A percentile compares a stretch with the other conserved stretches of the same genome.
Evolutionary conservation across 805 yeast genomes (phyloP).

Genomic region (Wickerhamiella parazyma): DNA sequence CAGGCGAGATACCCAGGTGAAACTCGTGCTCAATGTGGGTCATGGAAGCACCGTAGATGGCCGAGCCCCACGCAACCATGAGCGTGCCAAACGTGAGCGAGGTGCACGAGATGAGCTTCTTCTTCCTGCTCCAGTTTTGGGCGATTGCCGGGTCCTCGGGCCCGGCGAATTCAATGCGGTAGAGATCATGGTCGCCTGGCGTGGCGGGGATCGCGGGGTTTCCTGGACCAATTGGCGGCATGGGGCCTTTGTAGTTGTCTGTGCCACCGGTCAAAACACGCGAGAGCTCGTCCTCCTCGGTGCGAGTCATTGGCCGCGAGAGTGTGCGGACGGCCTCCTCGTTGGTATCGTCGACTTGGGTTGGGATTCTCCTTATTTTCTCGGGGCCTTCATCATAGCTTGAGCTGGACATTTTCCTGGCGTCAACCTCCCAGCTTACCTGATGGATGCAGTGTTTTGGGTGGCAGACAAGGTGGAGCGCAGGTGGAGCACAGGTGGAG

Average conservation of each 20-base stretch:
- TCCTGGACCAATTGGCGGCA: slow-evolving; percentile 1
- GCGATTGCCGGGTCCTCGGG: slow-evolving; percentile 7
- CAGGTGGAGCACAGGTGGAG: too few species aligned
- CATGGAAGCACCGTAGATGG: slow-evolving; percentile 2
- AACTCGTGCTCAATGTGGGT: slow-evolving; percentile 33
- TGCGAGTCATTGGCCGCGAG: neutral
- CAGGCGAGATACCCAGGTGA: slow-evolving; percentile 51
- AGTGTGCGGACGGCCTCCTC: neutral
- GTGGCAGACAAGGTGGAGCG: too few species aligned
- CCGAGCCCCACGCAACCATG: slow-evolving; percentile 2
- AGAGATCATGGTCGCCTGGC: neutral
- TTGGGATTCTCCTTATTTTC: neutral
- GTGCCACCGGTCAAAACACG: neutral
- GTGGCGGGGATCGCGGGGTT: neutral
- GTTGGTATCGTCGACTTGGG: neutral
- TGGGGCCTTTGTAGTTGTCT: neutral
- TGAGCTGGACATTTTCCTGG: neutral
- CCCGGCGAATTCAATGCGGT: slow-evolving; percentile 8
- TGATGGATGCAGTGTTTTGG: too few species aligned
- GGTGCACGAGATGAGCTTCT: neutral
- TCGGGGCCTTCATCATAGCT: neutral
- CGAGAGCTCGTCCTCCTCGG: neutral
- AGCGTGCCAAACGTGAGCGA: slow-evolving; percentile 13
- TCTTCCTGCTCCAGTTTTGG: slow-evolving; percentile 6
- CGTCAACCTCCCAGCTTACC: too few species aligned